These are phyloP conservation scores for Earliella scabrosa DNA, from an alignment of 1,284 basidiomycete genomes.

Conservation along the genomic window DNA sequence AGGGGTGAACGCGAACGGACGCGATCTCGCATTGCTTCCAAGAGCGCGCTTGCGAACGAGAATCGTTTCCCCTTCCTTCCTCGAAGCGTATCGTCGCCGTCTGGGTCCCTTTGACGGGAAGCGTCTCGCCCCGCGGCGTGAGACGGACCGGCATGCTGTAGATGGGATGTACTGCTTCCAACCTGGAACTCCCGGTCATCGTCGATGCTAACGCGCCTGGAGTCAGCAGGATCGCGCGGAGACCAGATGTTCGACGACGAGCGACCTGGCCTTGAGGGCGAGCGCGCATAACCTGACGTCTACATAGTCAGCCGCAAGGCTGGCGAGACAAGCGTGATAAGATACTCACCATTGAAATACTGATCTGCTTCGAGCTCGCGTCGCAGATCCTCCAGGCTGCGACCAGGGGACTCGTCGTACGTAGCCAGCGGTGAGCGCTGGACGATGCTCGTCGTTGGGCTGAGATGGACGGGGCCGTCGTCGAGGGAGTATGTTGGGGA, in stretches of 20 bases:
- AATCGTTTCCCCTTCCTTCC: slow-evolving; percentile 43
- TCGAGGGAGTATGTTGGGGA: slow-evolving; percentile 26
- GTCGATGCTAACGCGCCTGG: slow-evolving; percentile 37
- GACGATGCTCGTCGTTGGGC: slow-evolving; percentile 27
- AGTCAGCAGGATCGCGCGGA: slow-evolving; percentile 22
- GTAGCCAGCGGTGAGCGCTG: slow-evolving; percentile 24
- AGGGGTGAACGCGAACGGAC: slow-evolving; percentile 47
- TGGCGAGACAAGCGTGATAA: not conserved
- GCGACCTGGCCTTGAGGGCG: slow-evolving; percentile 18
- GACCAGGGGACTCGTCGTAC: slow-evolving; percentile 27
- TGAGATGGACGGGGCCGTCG: slow-evolving; percentile 14
- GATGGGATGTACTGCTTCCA: slow-evolving; percentile 27
- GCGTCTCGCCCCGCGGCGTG: slow-evolving; percentile 9
- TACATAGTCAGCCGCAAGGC: slow-evolving; percentile 2
- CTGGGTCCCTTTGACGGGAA: slow-evolving; percentile 20
- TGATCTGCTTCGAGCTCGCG: slow-evolving; percentile 25
- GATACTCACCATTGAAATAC: slow-evolving; percentile 22
- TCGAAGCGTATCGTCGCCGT: slow-evolving; percentile 28
- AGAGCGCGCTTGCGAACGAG: slow-evolving; percentile 41
- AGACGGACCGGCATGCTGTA: slow-evolving; percentile 20
- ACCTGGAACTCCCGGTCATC: slow-evolving; percentile 31
- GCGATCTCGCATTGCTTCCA: slow-evolving; percentile 45
- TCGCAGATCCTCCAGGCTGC: slow-evolving; percentile 26
- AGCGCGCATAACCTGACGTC: slow-evolving; percentile 14
- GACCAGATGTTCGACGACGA: slow-evolving; percentile 29